A percentile compares a stretch with the other conserved stretches of the same genome.
Conservation (phyloP, 2,329 filamentous ascomycete species). For the Chaetomium olivaceum region DNA sequence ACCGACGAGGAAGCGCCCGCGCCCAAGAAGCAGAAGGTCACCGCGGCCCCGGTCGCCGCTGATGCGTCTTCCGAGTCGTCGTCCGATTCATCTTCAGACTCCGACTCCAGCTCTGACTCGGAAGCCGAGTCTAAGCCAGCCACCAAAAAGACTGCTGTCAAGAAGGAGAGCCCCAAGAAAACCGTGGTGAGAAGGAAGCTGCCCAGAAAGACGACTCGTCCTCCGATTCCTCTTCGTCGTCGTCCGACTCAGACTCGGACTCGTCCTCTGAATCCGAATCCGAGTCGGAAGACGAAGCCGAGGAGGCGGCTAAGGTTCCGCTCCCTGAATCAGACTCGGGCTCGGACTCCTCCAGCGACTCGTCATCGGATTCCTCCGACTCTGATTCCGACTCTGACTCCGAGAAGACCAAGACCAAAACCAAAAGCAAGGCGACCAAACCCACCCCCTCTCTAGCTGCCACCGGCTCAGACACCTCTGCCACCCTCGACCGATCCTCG, state of each 20-base stretch:
- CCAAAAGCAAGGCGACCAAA: slow-evolving; percentile 20
- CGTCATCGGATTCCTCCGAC: slow-evolving; percentile 43
- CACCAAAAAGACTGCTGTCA: slow-evolving; percentile 51
- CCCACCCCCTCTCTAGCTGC: not conserved
- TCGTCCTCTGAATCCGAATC: slow-evolving; percentile 29
- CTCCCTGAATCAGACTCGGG: slow-evolving; percentile 34
- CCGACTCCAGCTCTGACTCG: slow-evolving; percentile 29
- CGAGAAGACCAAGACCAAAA: slow-evolving; percentile 12
- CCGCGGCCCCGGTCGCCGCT: slow-evolving; percentile 46
- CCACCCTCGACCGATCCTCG: slow-evolving; percentile 53
- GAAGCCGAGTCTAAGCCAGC: slow-evolving; percentile 39
- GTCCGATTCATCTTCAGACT: slow-evolving; percentile 36
- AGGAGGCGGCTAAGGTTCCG: slow-evolving; percentile 34
- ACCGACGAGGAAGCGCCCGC: slow-evolving; percentile 50
- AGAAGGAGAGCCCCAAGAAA: slow-evolving; percentile 27
- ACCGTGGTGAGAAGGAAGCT: slow-evolving; percentile 33
- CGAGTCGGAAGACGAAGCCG: slow-evolving; percentile 35
- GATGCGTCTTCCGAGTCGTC: slow-evolving; percentile 36
- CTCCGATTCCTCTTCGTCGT: slow-evolving; percentile 37
- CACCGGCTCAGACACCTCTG: slow-evolving; percentile 42
- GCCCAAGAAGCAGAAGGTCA: slow-evolving; percentile 54
- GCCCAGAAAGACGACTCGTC: slow-evolving; percentile 34
- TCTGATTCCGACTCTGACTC: slow-evolving; percentile 31
- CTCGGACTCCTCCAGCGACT: slow-evolving; percentile 34
- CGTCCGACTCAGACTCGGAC: slow-evolving; percentile 27